Evolutionary conservation across 371 early-diverging fungal genomes (phyloP).

Genomic region (Blyttiomyces sp.): DNA sequence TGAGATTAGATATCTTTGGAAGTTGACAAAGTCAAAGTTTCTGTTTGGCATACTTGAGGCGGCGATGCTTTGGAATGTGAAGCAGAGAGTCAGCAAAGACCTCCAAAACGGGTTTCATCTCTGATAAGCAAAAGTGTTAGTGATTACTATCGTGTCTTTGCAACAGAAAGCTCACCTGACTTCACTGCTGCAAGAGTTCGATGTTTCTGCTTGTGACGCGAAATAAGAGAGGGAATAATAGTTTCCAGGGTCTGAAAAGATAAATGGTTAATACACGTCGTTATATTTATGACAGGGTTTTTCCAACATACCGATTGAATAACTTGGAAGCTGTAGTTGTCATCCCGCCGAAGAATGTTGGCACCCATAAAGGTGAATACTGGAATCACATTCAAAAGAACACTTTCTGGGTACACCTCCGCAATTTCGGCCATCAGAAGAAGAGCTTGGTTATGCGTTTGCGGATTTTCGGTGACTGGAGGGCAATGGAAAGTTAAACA

Average conservation of each 20-base stretch:
- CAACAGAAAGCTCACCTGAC: not conserved
- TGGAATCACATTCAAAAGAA: slow-evolving; percentile 90
- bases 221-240: slow-evolving; percentile 80
- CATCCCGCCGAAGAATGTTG: slow-evolving; percentile 89
- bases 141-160: not conserved
- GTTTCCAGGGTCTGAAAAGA: slow-evolving; percentile 60
- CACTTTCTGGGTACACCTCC: slow-evolving; percentile 73
- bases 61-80: slow-evolving; percentile 91
- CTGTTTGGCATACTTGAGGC: slow-evolving; percentile 57
- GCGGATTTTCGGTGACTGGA: slow-evolving; percentile 81
- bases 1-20: not conserved
- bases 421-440: slow-evolving; percentile 87
- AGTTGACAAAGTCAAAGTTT: slow-evolving; percentile 2
- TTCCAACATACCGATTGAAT: slow-evolving; percentile 69
- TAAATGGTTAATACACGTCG: no score
- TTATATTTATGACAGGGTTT: no score
- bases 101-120: slow-evolving; percentile 60
- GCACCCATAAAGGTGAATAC: slow-evolving; percentile 98
- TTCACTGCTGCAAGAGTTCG: not conserved
- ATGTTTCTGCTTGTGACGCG: not conserved
- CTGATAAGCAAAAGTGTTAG: not conserved
- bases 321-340: slow-evolving; percentile 92
- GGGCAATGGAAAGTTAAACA: not conserved
- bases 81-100: slow-evolving; percentile 88
- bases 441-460: slow-evolving; percentile 88